A percentile compares a stretch with the other conserved stretches of the same genome.
Evolutionary conservation across 805 yeast genomes (phyloP).

Genomic region (Candida stauntonica): DNA sequence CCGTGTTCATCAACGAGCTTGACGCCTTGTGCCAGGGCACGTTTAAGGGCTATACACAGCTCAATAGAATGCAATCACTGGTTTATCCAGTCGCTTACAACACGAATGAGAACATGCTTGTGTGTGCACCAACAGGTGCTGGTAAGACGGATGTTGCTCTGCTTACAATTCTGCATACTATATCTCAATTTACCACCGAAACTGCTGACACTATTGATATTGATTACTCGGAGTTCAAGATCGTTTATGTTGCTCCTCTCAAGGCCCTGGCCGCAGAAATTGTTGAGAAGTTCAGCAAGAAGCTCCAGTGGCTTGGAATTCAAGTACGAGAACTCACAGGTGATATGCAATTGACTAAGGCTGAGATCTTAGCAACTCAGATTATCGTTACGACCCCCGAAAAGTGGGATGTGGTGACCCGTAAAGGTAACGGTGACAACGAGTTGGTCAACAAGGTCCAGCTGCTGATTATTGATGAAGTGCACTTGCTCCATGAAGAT

Average conservation of each 20-base stretch:
- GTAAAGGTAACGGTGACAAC: slow-evolving; percentile 86
- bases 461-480: slow-evolving; percentile 89
- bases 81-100: slow-evolving; percentile 90
- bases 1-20: slow-evolving; percentile 56
- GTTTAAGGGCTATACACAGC: slow-evolving; percentile 67
- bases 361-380: slow-evolving; percentile 79
- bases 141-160: slow-evolving; percentile 95
- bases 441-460: slow-evolving; percentile 82
- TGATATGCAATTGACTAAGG: slow-evolving; percentile 85
- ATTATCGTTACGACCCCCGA: slow-evolving; percentile 93
- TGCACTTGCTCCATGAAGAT: slow-evolving; percentile 93
- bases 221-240: slow-evolving; percentile 80
- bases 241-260: slow-evolving; percentile 88
- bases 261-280: slow-evolving; percentile 96
- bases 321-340: slow-evolving; percentile 88
- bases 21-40: slow-evolving; percentile 83
- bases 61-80: slow-evolving; percentile 86
- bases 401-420: slow-evolving; percentile 96
- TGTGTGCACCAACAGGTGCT: slow-evolving; percentile 98
- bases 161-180: slow-evolving; percentile 71
- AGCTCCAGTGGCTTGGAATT: slow-evolving; percentile 81
- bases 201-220: slow-evolving; percentile 53
- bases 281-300: slow-evolving; percentile 79
- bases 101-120: slow-evolving; percentile 90
- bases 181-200: slow-evolving; percentile 63